These are phyloP conservation scores for Aspergillus saccharolyticus DNA, from an alignment of 495 filamentous ascomycete species.

Conservation along the genomic window DNA sequence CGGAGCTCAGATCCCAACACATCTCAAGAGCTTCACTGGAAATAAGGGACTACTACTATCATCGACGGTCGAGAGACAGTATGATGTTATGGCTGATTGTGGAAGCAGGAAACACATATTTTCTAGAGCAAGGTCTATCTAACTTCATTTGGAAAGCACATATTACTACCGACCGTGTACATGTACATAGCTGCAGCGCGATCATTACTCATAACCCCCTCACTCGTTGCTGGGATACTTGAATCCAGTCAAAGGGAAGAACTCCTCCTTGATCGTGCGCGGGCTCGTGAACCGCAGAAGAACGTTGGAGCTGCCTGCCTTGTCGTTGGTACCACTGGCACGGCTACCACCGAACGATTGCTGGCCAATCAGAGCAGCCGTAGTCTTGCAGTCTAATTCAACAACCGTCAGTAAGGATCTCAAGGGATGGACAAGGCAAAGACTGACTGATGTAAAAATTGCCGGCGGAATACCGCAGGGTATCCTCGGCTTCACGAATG, in stretches of 20 bases:
- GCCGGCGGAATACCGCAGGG: constrained; percentile 69
- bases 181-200: background rate
- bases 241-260: constrained; percentile 53
- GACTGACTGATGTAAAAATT: constrained; percentile 77
- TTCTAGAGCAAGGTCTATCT: background rate
- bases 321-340: constrained; percentile 77
- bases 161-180: background rate
- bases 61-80: too few species aligned
- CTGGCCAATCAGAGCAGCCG: constrained; percentile 76
- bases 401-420: background rate
- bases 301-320: constrained; percentile 66
- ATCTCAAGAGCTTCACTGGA: too few species aligned
- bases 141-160: background rate
- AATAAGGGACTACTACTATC: too few species aligned
- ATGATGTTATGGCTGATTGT: too few species aligned
- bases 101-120: too few species aligned
- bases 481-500: constrained; percentile 66
- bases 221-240: constrained; percentile 65
- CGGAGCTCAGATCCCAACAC: too few species aligned
- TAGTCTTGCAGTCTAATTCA: constrained; percentile 66
- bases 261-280: constrained; percentile 78
- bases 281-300: constrained; percentile 66
- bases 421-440: background rate
- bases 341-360: constrained; percentile 75
- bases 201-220: background rate